phyloP scores from a whole-genome alignment of 306 rosid genomes.

The Lupinus albus region DNA sequence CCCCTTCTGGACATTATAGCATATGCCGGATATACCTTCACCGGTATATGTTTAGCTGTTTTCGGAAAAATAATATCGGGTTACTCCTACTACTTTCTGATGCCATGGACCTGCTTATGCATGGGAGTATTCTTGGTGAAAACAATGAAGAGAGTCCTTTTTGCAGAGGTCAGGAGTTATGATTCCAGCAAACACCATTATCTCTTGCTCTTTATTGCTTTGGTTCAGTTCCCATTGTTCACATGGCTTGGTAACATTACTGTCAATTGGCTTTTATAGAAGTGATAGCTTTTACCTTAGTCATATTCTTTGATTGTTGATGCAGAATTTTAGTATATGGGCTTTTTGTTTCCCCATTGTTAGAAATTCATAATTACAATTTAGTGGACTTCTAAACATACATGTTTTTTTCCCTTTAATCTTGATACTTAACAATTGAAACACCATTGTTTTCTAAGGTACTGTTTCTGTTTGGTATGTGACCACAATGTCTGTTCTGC shows the following conservation, averaged over 20 bases:
- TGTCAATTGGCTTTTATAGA: conserved; percentile 85
- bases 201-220: conserved; percentile 84
- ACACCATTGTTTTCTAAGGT: conserved; percentile 1
- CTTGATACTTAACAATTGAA: not conserved
- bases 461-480: not conserved
- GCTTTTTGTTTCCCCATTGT: conserved; percentile 24
- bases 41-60: conserved; percentile 84
- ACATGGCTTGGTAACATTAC: conserved; percentile 91
- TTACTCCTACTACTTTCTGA: conserved; percentile 76
- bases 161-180: conserved; percentile 85
- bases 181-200: conserved; percentile 92
- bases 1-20: conserved; percentile 88
- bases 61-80: conserved; percentile 67
- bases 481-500: not conserved
- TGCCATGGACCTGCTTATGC: conserved; percentile 91
- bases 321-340: conserved; percentile 34
- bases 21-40: conserved; percentile 78
- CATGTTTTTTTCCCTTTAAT: not conserved
- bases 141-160: conserved; percentile 91
- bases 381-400: not conserved
- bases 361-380: conserved; percentile 30
- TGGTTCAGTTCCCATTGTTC: conserved; percentile 92
- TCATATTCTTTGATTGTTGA: conserved; percentile 29
- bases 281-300: conserved; percentile 32
- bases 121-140: conserved; percentile 97